Evolutionary conservation across 163 green algal species (phyloP), one percentile per base, ranked within the genome.

Genomic region (Scenedesmus sp.): DNA sequence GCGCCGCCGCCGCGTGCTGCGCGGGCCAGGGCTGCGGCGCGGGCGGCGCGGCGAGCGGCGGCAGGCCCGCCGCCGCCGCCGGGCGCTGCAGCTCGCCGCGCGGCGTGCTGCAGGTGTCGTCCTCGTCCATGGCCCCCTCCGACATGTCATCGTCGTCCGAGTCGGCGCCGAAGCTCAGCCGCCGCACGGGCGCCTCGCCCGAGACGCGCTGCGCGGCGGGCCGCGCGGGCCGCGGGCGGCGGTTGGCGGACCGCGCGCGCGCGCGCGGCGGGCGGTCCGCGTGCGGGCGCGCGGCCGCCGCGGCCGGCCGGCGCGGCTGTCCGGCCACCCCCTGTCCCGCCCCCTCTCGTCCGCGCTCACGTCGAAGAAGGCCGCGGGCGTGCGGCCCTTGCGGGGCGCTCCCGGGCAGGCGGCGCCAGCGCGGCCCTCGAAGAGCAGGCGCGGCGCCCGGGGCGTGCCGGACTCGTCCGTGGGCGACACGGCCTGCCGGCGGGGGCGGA

Each of bases 161-260:
- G 17, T 20, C 39, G 58, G 31, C 42, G 58, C 58, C 58, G 28
- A 66, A 66, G 20, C 58, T 66, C 33, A 66, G 58, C 31, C 58
- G 39, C 29, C 58, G 58, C 58, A 66, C 58, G 39, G 58, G 58
- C 5, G 58, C 58, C 58, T 66, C 58, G 10, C 58, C 58, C 44
- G 58, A 66, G 13, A 66, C 29, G 29, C 45, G 58, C 58, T 48
- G 58, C 7, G 24, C 13, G 42, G 26, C 13, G 42, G 13, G 33
- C 58, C 58, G 13, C 2, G 28, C 17, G 42, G 39, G 7, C 7
- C 39, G 39, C 10, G 39, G 10, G 39, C 39, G 10, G 39, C 39
- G 10, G 39, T 10, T 6, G 39, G 7, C 7, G 39, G 7, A 15
- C 39, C 7, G 7, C 6, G 39, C 7, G 39, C 39, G 7, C 39